Evolutionary conservation across 78 protist species (phyloP), one percentile per base, ranked within the genome.

Genomic region (Tieghemostelium lacteum): DNA sequence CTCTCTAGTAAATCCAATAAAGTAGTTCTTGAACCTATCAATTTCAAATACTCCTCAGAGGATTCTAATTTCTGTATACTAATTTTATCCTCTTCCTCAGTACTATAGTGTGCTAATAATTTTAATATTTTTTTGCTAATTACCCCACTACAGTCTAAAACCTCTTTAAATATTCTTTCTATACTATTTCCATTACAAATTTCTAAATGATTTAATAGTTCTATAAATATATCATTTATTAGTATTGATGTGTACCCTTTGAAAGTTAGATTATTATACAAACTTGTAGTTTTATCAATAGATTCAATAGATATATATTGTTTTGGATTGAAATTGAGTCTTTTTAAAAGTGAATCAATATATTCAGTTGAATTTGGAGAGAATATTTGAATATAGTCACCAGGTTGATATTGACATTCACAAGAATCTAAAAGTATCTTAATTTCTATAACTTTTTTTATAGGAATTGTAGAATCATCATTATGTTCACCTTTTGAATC

Each of bases 371-470:
- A 45, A 26, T 77, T 77, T 50, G 73, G 88, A 12, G 88, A 36
- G 50, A 26, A 77, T 3, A 77, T 61, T 5, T 58, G 19, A 65
- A 77, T 49, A 28, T 77, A 77, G 28, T 77, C 88, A 54, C 88
- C 88, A 3, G 88, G 88, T 52, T 77, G 73, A 36, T 54, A 77
- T 1, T 16, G 10, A 28, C 40, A 16, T 19, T 60, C 55, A 2
- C 33, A 36, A 28, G 58, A 28, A 1, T 58, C 75, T 14, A 63
- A 26, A 37, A 65, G 20, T 26, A 77, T 26, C 16, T 33, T 50
- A 36, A 77, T 63, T 52, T 77, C 88, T 49, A 77, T 65, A 3
- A 77, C 75, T 54, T 71, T 77, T 65, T 77, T 77, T 24, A 77
- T 73, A 34, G 36, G 65, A 29, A 62, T 20, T 22, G 5, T 4